phyloP scores from a whole-genome alignment of 2,329 filamentous ascomycete genomes.

The Colletotrichum sp. region DNA sequence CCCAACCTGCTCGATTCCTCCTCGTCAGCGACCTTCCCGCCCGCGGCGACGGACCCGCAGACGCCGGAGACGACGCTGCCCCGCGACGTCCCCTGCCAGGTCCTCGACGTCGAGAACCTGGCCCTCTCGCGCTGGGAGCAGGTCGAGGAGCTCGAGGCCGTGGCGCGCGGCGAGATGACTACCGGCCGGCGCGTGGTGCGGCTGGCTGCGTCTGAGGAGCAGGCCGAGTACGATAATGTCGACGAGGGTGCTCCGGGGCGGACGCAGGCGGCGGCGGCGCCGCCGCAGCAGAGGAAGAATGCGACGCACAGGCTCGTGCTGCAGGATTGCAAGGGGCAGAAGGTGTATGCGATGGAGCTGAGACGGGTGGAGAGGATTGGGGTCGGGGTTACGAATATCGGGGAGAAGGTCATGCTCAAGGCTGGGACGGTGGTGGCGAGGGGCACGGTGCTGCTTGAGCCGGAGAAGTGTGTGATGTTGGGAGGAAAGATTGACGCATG shows the following conservation, averaged over 20 bases:
- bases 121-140: constrained; percentile 83
- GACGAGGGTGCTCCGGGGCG: constrained; percentile 25
- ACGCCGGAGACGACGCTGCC: constrained; percentile 61
- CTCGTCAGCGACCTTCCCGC: constrained; percentile 51
- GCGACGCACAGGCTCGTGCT: constrained; percentile 82
- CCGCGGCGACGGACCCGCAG: constrained; percentile 45
- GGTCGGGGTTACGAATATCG: constrained; percentile 71
- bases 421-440: constrained; percentile 70
- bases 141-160: constrained; percentile 79
- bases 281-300: constrained; percentile 34
- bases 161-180: constrained; percentile 74
- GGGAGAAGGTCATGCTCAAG: constrained; percentile 79
- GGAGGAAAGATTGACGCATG: constrained; percentile 86
- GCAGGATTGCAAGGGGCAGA: constrained; percentile 77
- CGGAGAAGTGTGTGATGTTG: constrained; percentile 70
- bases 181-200: constrained; percentile 84
- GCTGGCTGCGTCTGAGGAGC: constrained; percentile 56
- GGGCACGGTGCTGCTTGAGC: constrained; percentile 80
- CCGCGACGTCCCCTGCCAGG: constrained; percentile 75
- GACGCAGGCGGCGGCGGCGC: not conserved
- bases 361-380: constrained; percentile 68
- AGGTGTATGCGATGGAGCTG: constrained; percentile 76
- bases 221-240: constrained; percentile 49
- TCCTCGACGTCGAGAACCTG: constrained; percentile 87
- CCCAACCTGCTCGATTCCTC: constrained; percentile 55